Percentiles rank a stretch among this genome's conserved stretches.
These are phyloP conservation scores for Cladosporium sp. DNA, from an alignment of 2,329 filamentous ascomycete genomes.

Conservation along the genomic window DNA sequence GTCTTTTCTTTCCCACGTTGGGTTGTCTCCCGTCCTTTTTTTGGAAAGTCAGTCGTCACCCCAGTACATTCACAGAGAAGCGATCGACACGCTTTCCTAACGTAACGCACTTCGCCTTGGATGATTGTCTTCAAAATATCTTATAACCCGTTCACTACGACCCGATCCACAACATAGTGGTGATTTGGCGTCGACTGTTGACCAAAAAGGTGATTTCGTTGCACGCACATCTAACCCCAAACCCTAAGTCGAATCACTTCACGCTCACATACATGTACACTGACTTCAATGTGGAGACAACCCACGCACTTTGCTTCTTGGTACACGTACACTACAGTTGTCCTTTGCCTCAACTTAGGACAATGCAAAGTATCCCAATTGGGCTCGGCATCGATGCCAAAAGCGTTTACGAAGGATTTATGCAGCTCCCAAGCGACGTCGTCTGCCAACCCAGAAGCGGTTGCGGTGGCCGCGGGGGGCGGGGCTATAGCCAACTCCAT, in stretches of 20 bases:
- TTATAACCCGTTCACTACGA: background rate
- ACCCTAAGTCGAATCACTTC: background rate
- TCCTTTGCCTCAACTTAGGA: background rate
- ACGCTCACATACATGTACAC: background rate
- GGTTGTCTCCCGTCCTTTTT: too few species aligned
- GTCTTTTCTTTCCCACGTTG: background rate
- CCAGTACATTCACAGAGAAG: too few species aligned
- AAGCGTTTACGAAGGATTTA: background rate
- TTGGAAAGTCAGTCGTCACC: too few species aligned
- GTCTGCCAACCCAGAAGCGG: background rate
- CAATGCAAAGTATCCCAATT: background rate
- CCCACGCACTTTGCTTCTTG: background rate
- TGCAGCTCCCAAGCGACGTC: background rate
- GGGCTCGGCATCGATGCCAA: background rate
- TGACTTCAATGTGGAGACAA: too few species aligned
- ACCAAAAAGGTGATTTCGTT: background rate
- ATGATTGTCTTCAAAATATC: background rate
- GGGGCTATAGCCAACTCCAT: conserved; percentile 15
- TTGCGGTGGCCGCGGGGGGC: conserved; percentile 7
- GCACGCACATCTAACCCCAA: background rate
- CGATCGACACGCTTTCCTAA: too few species aligned
- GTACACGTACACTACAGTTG: background rate
- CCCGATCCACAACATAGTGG: background rate
- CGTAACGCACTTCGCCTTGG: background rate
- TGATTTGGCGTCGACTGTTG: background rate